A percentile compares a stretch with the other conserved stretches of the same genome.
Conservation (phyloP, 495 filamentous ascomycete genomes). For the Penicillium verhagenii region DNA sequence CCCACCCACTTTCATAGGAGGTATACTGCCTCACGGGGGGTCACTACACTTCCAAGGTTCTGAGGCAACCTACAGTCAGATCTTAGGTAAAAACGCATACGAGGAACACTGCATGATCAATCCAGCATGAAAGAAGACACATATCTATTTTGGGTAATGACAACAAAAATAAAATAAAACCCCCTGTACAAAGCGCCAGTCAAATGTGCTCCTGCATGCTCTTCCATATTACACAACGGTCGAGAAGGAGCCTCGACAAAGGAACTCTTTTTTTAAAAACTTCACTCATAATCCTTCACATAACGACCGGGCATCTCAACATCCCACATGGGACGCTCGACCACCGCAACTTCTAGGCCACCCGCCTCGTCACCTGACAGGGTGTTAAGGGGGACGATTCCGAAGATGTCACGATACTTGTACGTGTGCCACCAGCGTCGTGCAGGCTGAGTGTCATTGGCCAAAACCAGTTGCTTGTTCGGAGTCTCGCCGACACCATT, state of each 20-base stretch:
- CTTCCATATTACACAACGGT: slow-evolving; percentile 17
- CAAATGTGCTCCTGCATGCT: slow-evolving; percentile 24
- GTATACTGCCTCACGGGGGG: no score
- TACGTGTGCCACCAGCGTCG: slow-evolving; percentile 73
- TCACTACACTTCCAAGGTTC: no score
- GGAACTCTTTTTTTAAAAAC: not conserved
- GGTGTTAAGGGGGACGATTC: slow-evolving; percentile 68
- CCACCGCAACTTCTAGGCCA: slow-evolving; percentile 73
- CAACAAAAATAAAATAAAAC: not conserved
- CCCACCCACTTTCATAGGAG: no score
- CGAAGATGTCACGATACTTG: slow-evolving; percentile 89
- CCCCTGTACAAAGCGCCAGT: slow-evolving; percentile 16
- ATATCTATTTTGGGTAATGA: slow-evolving; percentile 1
- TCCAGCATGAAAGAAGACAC: not conserved
- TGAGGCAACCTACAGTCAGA: not conserved
- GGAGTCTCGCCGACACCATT: slow-evolving; percentile 21
- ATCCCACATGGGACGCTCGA: slow-evolving; percentile 86
- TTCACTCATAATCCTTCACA: slow-evolving; percentile 63
- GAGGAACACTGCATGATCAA: not conserved
- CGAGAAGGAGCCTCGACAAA: slow-evolving; percentile 9
- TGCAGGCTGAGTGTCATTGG: slow-evolving; percentile 21
- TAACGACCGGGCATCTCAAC: slow-evolving; percentile 75
- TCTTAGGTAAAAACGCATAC: not conserved
- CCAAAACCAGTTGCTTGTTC: slow-evolving; percentile 30
- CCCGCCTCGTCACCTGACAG: slow-evolving; percentile 23